phyloP scores from a whole-genome alignment of 2,329 filamentous ascomycete species.

The Fusarium albosuccineum region DNA sequence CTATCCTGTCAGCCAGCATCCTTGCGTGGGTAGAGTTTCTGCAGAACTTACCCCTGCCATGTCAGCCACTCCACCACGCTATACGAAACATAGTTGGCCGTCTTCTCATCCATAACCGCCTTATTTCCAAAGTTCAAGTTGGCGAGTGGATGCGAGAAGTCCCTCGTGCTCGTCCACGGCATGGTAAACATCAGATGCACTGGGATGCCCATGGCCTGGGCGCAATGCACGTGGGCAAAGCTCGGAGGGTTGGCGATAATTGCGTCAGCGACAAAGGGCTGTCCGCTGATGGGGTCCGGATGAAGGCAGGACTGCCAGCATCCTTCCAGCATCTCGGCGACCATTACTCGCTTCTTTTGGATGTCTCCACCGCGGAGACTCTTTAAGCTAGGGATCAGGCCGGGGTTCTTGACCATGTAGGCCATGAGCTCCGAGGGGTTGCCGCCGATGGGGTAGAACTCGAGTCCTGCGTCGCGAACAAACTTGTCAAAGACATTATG shows the following conservation, averaged over 20 bases:
- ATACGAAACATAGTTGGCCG: constrained; percentile 78
- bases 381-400: constrained; percentile 47
- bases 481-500: constrained; percentile 66
- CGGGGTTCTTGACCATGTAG: constrained; percentile 51
- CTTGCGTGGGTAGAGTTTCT: background rate
- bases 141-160: constrained; percentile 79
- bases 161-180: constrained; percentile 80
- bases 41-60: constrained; percentile 71
- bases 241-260: constrained; percentile 66
- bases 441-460: constrained; percentile 68
- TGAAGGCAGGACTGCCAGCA: constrained; percentile 49
- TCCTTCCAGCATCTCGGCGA: constrained; percentile 47
- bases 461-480: constrained; percentile 60
- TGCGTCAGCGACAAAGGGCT: constrained; percentile 62
- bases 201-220: constrained; percentile 58
- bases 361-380: constrained; percentile 47
- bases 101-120: constrained; percentile 59
- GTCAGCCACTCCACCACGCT: constrained; percentile 80
- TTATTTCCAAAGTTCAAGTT: constrained; percentile 70
- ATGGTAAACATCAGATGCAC: constrained; percentile 69
- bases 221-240: constrained; percentile 64
- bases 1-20: constrained; percentile 21
- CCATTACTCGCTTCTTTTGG: constrained; percentile 46
- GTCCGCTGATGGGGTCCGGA: constrained; percentile 18
- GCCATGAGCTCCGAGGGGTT: constrained; percentile 54